Evolutionary conservation across 345 rosid species (phyloP), one percentile per base, ranked within the genome.

Genomic region (Heritiera littoralis): DNA sequence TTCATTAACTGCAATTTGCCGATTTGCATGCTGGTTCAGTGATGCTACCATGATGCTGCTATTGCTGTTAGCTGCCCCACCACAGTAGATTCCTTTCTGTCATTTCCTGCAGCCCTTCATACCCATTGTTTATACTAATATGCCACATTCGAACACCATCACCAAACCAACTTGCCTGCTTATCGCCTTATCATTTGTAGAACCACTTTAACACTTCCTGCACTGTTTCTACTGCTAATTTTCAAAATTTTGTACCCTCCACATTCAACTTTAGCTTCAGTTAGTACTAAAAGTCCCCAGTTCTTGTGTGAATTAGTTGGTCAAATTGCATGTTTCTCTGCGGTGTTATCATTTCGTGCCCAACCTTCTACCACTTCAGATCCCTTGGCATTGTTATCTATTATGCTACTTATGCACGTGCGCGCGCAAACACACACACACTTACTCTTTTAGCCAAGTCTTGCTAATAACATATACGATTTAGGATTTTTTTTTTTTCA

Each of bases 401-500:
- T 17, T 20, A 52, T 45, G 41, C 30, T 46, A 20, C 56, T 75
- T 2, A 17, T 7, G 6, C 46, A 3, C 23, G n/a, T n/a, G 3
- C 43, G 0, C 23, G 0, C 43, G 28, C 28, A 23, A 23, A 23
- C 28, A 23, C 28, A 23, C 28, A 23, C 28, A 23, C 28, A 23
- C 28, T 23, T 23, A 43, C n/a, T 67, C 72, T 67, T 67, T 65
- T n/a, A n/a, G 40, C 7, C 3, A 35, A 72, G 9, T 56, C 20
- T 30, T 56, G 65, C 45, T 49, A 7, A 70, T 56, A 65, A 12
- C 35, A 63, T 61, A 63, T 61, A 46, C 52, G 80, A 66, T 14
- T 67, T 40, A 51, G 23, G 43, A 14, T 38, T 51, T 65, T 18
- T 30, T 59, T 59, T 80, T 23, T 72, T 58, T 28, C n/a, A 72